Conservation (phyloP, 2,329 filamentous ascomycete genomes). For the Bipolaris sorokiniana region DNA sequence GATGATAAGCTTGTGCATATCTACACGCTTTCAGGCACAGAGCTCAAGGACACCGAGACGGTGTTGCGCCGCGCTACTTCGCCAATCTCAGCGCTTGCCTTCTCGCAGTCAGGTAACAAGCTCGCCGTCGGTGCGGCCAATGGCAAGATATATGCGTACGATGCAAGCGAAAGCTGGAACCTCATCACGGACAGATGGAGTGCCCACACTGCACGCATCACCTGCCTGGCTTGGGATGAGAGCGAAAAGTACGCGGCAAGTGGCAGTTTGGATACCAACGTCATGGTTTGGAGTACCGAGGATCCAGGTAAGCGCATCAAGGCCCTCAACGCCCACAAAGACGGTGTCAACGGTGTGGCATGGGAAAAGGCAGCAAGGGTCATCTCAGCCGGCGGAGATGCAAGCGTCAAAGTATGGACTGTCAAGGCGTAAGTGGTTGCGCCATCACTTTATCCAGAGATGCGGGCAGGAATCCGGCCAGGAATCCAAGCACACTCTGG, state of each 20-base stretch:
- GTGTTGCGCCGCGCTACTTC: slow-evolving; percentile 73
- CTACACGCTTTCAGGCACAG: slow-evolving; percentile 67
- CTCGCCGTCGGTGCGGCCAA: slow-evolving; percentile 82
- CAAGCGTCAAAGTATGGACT: slow-evolving; percentile 86
- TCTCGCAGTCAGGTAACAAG: slow-evolving; percentile 76
- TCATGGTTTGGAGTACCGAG: slow-evolving; percentile 87
- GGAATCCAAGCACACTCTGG: not conserved
- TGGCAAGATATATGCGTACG: slow-evolving; percentile 88
- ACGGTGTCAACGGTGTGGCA: slow-evolving; percentile 85
- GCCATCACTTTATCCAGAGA: not conserved
- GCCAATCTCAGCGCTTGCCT: slow-evolving; percentile 78
- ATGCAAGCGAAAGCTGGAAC: slow-evolving; percentile 65
- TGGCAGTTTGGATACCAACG: slow-evolving; percentile 86
- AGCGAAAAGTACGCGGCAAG: slow-evolving; percentile 78
- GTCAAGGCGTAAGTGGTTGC: slow-evolving; percentile 34
- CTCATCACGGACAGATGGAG: slow-evolving; percentile 82
- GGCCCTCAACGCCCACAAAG: slow-evolving; percentile 89
- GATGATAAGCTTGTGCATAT: slow-evolving; percentile 77
- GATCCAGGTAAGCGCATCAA: slow-evolving; percentile 86
- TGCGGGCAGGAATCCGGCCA: not conserved
- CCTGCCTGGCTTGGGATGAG: slow-evolving; percentile 76
- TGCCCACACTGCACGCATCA: slow-evolving; percentile 72
- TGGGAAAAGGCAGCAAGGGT: slow-evolving; percentile 74
- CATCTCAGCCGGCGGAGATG: slow-evolving; percentile 83
- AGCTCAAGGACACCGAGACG: slow-evolving; percentile 59